Evolutionary conservation across 2,329 filamentous ascomycete genomes (phyloP).

Genomic region (Trichoderma brevicompactum): DNA sequence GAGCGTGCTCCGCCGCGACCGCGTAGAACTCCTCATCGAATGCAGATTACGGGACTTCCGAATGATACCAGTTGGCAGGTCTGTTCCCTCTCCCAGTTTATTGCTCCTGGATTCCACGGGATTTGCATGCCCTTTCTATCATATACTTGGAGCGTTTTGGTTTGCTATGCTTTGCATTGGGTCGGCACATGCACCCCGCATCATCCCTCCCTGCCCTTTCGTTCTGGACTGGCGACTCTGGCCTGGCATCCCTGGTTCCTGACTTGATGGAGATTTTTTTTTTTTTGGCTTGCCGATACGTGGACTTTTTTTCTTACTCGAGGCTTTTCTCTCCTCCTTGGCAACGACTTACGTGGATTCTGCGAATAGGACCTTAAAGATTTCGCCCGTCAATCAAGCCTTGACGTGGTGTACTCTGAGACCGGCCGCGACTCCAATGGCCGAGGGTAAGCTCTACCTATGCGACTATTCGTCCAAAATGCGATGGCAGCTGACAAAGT

Average conservation of each 20-base stretch:
- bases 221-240: conserved; percentile 38
- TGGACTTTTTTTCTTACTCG: conserved; percentile 37
- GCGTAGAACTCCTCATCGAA: conserved; percentile 91
- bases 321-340: conserved; percentile 50
- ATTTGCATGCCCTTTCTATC: conserved; percentile 37
- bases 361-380: conserved; percentile 98
- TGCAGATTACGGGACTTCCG: conserved; percentile 97
- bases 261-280: conserved; percentile 41
- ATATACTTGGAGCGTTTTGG: conserved; percentile 40
- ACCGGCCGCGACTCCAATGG: conserved; percentile 90
- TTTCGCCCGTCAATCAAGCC: conserved; percentile 93
- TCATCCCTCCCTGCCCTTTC: conserved; percentile 20
- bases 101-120: conserved; percentile 54
- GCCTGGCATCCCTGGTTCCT: conserved; percentile 38
- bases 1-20: conserved; percentile 72
- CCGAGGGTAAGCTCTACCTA: conserved; percentile 71
- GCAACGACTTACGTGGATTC: conserved; percentile 79
- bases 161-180: conserved; percentile 35
- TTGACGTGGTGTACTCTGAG: conserved; percentile 98
- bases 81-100: conserved; percentile 71
- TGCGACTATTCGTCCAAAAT: not conserved
- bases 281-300: conserved; percentile 40
- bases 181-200: conserved; percentile 32
- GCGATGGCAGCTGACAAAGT: conserved; percentile 30
- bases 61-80: conserved; percentile 99